Percentiles rank a stretch among this genome's conserved stretches.
phyloP scores from a whole-genome alignment of 352 stramenopile genomes.

The Pythium utonaiense region DNA sequence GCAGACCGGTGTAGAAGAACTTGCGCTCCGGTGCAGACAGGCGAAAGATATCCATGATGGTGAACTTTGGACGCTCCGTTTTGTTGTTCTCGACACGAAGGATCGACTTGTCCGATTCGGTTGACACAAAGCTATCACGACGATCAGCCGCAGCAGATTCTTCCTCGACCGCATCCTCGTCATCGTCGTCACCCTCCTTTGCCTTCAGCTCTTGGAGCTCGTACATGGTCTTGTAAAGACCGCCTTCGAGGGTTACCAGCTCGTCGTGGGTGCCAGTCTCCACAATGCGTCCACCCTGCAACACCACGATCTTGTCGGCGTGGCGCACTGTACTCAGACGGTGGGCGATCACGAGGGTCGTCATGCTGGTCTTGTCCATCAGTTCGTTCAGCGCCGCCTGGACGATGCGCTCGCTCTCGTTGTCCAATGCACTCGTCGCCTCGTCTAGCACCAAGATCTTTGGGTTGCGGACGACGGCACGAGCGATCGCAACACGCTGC shows the following conservation, averaged over 20 bases:
- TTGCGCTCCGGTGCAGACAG: slow-evolving; percentile 34
- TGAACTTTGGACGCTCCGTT: slow-evolving; percentile 41
- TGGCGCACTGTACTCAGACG: slow-evolving; percentile 42
- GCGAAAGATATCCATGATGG: slow-evolving; percentile 28
- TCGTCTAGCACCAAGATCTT: slow-evolving; percentile 45
- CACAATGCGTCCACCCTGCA: slow-evolving; percentile 29
- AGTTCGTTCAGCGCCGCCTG: slow-evolving; percentile 32
- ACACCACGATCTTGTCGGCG: slow-evolving; percentile 43
- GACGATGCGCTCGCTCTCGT: slow-evolving; percentile 47
- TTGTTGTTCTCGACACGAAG: slow-evolving; percentile 35
- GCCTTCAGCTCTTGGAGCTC: slow-evolving; percentile 39
- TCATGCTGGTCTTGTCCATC: slow-evolving; percentile 43
- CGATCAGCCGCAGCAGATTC: slow-evolving; percentile 48
- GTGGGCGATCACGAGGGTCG: slow-evolving; percentile 49
- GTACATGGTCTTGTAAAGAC: slow-evolving; percentile 76
- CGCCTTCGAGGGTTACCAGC: slow-evolving; percentile 47
- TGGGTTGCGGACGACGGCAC: slow-evolving; percentile 39
- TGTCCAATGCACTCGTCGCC: slow-evolving; percentile 39
- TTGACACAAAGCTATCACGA: slow-evolving; percentile 72
- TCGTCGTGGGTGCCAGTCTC: slow-evolving; percentile 33
- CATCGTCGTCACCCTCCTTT: neutral
- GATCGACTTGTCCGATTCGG: slow-evolving; percentile 50
- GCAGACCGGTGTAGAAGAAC: slow-evolving; percentile 31
- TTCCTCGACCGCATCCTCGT: slow-evolving; percentile 53
- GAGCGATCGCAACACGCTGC: neutral